Base-by-base conservation (phyloP, 108 stramenopile genomes). In the Pseudonitzschia delicatissima region DNA sequence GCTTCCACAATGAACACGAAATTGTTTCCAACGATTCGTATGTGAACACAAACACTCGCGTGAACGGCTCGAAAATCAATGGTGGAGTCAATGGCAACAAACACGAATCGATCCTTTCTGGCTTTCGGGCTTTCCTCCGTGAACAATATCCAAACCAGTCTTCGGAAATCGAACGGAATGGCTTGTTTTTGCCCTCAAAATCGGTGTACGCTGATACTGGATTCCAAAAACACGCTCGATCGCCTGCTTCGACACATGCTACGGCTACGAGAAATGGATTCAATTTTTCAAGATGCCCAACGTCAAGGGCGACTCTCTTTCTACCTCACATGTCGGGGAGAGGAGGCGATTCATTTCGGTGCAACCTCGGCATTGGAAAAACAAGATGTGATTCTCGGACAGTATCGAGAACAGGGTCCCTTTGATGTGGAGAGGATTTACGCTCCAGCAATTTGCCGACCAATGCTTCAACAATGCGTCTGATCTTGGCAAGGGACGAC, bases 371-470 rank as follows among this genome's bases (percentile, higher is more conserved):
- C 93, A 17, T 66, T 99, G 60, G 62, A 76, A 9, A 53, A 64
- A 20, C 66, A 85, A 39, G 99, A 99, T 77, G 66, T 73, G 21
- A 82, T 98, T 36, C 82, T 98, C 65, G 94, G 94, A 18, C 99
- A 99, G 74, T 99, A 99, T 74, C 82, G 99, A 13, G 99, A 99
- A 79, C 83, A 86, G 26, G 99, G 97, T 4, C 60, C n/a, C 93
- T 8, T 78, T 99, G 15, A 93, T 99, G 93, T 98, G 97, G 99
- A 73, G 99, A n/a, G 98, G 97, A 26, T 98, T 98, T 80, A 93
- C 94, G 31, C 48, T 98, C 35, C 85, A 98, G 40, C 85, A 94
- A 64, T 96, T 98, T 57, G 90, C 96, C 11, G 94, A 98, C 71
- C 99, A 99, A 72, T 98, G 96, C 77, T 96, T 97, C 68, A 79